Base-by-base conservation (phyloP, 371 early-diverging fungal species). In the Mucor irregularis region DNA sequence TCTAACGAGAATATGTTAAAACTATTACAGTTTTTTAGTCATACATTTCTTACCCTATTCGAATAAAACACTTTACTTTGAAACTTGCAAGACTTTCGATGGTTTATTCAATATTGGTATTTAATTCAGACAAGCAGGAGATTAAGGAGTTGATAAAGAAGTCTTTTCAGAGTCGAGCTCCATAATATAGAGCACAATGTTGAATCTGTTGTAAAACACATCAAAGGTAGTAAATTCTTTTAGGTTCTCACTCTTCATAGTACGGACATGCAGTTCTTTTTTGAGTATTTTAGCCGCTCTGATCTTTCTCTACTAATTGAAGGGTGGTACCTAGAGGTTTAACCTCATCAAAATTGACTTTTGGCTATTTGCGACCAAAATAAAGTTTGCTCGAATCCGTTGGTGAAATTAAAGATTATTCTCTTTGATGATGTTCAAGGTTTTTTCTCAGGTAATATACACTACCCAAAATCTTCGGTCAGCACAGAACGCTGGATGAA, bases 221-320 rank as follows among this genome's bases (percentile, higher is more conserved):
- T 48, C 53, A 59, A 59, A 52, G 33, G 53, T 59, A 19, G 24
- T 13, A 31, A 59, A 59, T 59, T 59, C 48, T 38, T 59, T 52
- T 59, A 33, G 37, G 7, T 30, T n/a, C 40, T 59, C 52, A 35
- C 47, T 47, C 48, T 58, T 58, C 46, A 47, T 51, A 17, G 52
- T 52, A 24, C 59, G 46, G 40, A 17, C 52, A 58, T 58, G 35
- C 38, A 58, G 47, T 31, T 58, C 47, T 51, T 47, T 51, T 52
- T 58, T 58, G 22, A 58, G 21, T 24, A 26, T 47, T 52, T 58
- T 53, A 25, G 52, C 52, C 25, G 39, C 52, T 17, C 59, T 26
- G 53, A 47, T 58, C 59, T 46, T 58, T 48, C 13, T 58, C 38
- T 5, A 58, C 31, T 39, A 58, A 39, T 30, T 51, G 47, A 24